These are phyloP conservation scores for Hirsutella rhossiliensis DNA, from an alignment of 2,329 filamentous ascomycete genomes.

Conservation along the genomic window DNA sequence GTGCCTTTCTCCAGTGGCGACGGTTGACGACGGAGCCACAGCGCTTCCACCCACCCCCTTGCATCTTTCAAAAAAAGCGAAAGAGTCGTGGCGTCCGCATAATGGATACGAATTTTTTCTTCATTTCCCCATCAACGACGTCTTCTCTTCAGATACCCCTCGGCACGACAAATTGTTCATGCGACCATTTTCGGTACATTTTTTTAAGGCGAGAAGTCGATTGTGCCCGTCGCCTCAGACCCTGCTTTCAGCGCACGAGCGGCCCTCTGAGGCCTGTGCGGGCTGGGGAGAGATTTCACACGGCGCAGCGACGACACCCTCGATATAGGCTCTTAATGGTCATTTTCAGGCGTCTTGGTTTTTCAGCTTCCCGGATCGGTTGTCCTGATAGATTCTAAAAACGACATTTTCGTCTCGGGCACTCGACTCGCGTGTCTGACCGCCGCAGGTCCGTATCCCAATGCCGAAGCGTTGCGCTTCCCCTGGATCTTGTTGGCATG, in stretches of 20 bases:
- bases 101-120: slow-evolving; percentile 21
- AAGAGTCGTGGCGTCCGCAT: slow-evolving; percentile 9
- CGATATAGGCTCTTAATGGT: slow-evolving; percentile 22
- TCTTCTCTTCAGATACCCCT: slow-evolving; percentile 26
- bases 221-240: too few species aligned
- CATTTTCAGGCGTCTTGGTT: slow-evolving; percentile 15
- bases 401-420: slow-evolving; percentile 5
- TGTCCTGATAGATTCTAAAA: slow-evolving; percentile 1
- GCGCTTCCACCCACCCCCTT: too few species aligned
- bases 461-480: too few species aligned
- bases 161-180: slow-evolving; percentile 22
- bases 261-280: too few species aligned
- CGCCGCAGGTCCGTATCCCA: too few species aligned
- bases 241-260: too few species aligned
- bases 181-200: slow-evolving; percentile 12
- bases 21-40: too few species aligned
- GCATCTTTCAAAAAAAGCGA: slow-evolving; percentile 3
- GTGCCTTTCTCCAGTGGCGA: too few species aligned
- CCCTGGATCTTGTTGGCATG: too few species aligned
- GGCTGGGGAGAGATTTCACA: too few species aligned
- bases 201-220: not conserved
- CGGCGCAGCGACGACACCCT: not conserved
- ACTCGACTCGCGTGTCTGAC: slow-evolving; percentile 11
- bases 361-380: not conserved
- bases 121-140: slow-evolving; percentile 19